These are phyloP conservation scores for Candida arabinofermentans DNA, from an alignment of 805 yeast genomes.

Conservation along the genomic window DNA sequence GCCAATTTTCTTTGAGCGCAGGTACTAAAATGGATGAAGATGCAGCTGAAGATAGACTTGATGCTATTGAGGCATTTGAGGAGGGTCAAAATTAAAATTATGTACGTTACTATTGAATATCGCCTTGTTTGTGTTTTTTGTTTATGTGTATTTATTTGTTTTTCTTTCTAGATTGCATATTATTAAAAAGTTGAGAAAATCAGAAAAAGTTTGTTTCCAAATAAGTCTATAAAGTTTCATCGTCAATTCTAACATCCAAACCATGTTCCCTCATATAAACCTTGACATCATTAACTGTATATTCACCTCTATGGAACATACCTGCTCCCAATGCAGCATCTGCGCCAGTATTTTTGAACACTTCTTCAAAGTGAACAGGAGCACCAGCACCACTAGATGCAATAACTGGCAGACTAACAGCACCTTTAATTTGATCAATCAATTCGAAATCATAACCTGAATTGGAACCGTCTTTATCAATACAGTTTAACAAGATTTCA, in stretches of 20 bases:
- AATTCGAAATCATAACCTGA: conserved; percentile 91
- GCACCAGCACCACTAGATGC: conserved; percentile 98
- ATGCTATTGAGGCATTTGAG: conserved; percentile 49
- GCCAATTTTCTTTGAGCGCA: conserved; percentile 89
- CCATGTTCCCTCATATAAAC: conserved; percentile 53
- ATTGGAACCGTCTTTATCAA: conserved; percentile 95
- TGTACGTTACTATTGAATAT: not conserved
- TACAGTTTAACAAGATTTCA: conserved; percentile 87
- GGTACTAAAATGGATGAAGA: conserved; percentile 61
- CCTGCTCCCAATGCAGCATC: conserved; percentile 99
- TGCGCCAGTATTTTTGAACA: conserved; percentile 71
- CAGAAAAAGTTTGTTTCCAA: not conserved
- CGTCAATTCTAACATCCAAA: conserved; percentile 71
- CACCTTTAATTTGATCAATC: conserved; percentile 67
- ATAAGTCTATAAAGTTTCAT: conserved; percentile 6
- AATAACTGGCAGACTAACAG: conserved; percentile 86
- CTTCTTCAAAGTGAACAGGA: conserved; percentile 88
- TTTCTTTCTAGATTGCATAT: not conserved
- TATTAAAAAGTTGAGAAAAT: not conserved
- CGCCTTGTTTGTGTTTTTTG: not conserved
- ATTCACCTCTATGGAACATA: conserved; percentile 94
- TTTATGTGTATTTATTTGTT: not conserved
- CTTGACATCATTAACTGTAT: conserved; percentile 82
- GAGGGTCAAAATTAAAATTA: conserved; percentile 24
- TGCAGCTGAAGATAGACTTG: conserved; percentile 46